Conservation (phyloP, 495 filamentous ascomycete species). For the Trypethelium eluteriae region DNA sequence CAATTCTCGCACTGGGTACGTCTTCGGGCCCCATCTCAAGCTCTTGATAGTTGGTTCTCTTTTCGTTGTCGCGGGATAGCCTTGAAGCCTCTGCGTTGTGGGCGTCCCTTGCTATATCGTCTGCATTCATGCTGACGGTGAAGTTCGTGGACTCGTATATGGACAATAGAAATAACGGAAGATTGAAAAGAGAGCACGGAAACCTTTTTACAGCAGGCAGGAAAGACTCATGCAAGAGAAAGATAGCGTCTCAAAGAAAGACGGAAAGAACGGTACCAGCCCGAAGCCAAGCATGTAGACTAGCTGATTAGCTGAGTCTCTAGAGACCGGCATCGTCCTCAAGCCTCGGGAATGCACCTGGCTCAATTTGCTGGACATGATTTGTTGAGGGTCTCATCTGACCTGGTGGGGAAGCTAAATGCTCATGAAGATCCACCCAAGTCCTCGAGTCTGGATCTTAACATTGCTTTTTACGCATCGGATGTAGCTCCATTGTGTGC, state of each 20-base stretch:
- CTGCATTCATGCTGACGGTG: not conserved
- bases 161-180: too few species aligned
- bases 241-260: not conserved
- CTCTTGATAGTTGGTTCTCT: not conserved
- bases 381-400: not conserved
- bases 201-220: not conserved
- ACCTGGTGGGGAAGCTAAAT: not conserved
- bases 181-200: too few species aligned
- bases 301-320: not conserved
- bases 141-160: not conserved
- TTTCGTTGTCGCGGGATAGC: not conserved
- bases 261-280: not conserved
- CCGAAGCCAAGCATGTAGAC: not conserved
- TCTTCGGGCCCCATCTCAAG: not conserved
- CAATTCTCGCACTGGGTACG: not conserved
- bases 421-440: not conserved
- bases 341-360: not conserved
- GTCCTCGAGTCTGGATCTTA: not conserved
- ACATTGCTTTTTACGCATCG: not conserved
- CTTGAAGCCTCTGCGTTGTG: not conserved
- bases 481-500: not conserved
- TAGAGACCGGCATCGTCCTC: not conserved
- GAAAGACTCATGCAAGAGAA: not conserved
- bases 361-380: not conserved
- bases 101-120: not conserved